phyloP scores from a whole-genome alignment of 208 protist genomes.

The Crithidia sp. region DNA sequence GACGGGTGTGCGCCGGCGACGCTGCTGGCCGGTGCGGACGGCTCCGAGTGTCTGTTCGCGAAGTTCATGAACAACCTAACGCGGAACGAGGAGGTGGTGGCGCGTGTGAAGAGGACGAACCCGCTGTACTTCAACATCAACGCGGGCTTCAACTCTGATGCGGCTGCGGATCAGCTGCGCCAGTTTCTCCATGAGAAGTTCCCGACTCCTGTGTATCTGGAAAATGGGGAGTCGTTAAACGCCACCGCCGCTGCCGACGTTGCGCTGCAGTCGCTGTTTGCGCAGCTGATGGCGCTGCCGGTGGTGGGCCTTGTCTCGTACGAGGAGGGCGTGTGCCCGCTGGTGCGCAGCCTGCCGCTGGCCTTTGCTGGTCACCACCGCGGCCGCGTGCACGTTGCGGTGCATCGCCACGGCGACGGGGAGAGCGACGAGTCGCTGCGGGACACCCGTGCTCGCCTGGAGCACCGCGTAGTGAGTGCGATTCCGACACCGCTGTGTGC shows the following conservation, averaged over 20 bases:
- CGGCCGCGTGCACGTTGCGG: constrained; percentile 21
- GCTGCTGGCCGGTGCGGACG: constrained; percentile 10
- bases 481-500: constrained; percentile 35
- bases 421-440: constrained; percentile 8
- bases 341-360: constrained; percentile 49
- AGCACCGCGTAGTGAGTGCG: constrained; percentile 26
- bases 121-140: constrained; percentile 55
- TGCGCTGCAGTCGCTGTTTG: constrained; percentile 27
- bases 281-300: constrained; percentile 47
- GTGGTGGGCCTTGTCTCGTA: constrained; percentile 45
- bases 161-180: constrained; percentile 21
- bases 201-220: constrained; percentile 31
- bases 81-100: constrained; percentile 9
- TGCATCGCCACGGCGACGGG: constrained; percentile 2
- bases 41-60: constrained; percentile 21
- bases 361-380: constrained; percentile 38
- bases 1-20: constrained; percentile 52
- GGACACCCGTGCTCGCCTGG: constrained; percentile 14
- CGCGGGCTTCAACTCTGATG: constrained; percentile 12
- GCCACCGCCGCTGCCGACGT: background rate
- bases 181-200: constrained; percentile 29
- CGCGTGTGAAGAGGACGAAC: background rate
- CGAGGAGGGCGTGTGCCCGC: constrained; percentile 44
- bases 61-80: constrained; percentile 30
- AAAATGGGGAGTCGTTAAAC: background rate